Base-by-base conservation (phyloP, 2,329 filamentous ascomycete genomes). In the Lecanicillium sp. region DNA sequence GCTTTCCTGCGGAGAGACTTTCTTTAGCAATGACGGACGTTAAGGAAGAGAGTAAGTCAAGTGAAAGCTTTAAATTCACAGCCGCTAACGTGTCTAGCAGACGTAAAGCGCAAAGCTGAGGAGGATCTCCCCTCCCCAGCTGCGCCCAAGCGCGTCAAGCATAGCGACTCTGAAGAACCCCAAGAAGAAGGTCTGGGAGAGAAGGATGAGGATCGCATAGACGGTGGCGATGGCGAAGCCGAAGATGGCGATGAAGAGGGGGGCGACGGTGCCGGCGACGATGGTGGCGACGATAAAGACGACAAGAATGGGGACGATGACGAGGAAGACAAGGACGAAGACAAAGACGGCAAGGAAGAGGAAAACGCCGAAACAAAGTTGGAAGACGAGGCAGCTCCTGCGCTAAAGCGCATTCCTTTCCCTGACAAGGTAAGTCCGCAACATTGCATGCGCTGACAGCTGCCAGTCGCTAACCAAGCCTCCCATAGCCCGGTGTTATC, bases 371-470 rank as follows among this genome's bases (percentile, higher is more conserved):
- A 50, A 17, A 41, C 57, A 11, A 39, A 52, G 8, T 54, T 55
- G 8, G 59, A 74, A 14, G 78, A 78, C 59, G 77, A 76, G 51
- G 64, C 48, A 5, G 66, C 65, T 6, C 20, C 44, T 39, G 30
- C 44, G 8, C 74, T 77, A 55, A 82, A 82, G 56, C 79, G 82
- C 15, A 88, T 94, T 29, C 87, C 87, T 2, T 96, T 93, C 59
- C 90, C 90, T 1, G 90, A 95, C 67, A 96, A 94, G 75, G 85
- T 86, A 62, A 53, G 67, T 49, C 30, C 30, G n/a, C n/a, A 29
- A n/a, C 19, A 21, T 11, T 15, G 12, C 41, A 12, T 15, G 11
- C 14, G 19, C 32, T 26, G 3, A 33, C 21, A 15, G 20, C 43
- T 24, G 26, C 12, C 3, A 15, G 12, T 40, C 15, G 19, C 46